These are phyloP conservation scores for Orychophragmus violaceus DNA, from an alignment of 345 rosid genomes.

Conservation along the genomic window DNA sequence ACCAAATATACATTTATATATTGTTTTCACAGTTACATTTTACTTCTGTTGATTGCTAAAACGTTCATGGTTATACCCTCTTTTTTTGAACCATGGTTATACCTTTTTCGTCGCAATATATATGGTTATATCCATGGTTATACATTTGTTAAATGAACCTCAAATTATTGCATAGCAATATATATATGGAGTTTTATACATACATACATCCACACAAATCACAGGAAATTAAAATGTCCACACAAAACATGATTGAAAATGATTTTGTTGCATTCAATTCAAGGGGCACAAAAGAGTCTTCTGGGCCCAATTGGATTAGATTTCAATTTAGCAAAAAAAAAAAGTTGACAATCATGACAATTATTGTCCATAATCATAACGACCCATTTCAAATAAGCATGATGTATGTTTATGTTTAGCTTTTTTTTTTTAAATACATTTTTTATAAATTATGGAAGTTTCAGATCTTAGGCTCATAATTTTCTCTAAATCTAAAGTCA, in stretches of 20 bases:
- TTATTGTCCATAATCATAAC: slow-evolving; percentile 10
- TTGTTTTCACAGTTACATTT: neutral
- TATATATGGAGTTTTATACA: neutral
- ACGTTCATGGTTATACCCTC: neutral
- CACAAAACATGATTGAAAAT: neutral
- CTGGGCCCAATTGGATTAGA: neutral
- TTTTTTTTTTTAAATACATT: too few species aligned
- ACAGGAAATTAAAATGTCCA: neutral
- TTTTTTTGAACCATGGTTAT: too few species aligned
- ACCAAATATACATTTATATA: too few species aligned
- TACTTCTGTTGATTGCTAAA: neutral
- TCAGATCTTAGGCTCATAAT: too few species aligned
- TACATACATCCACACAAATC: too few species aligned
- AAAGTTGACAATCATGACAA: slow-evolving; percentile 14
- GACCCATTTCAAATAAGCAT: too few species aligned
- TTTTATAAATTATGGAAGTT: too few species aligned
- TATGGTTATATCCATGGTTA: neutral
- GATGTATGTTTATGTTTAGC: neutral
- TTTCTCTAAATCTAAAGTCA: too few species aligned
- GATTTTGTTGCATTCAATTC: neutral
- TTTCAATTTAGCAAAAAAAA: slow-evolving; percentile 1
- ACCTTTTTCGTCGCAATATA: neutral
- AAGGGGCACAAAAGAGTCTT: neutral
- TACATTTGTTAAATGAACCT: neutral
- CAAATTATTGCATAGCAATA: neutral